A percentile compares a stretch with the other conserved stretches of the same genome.
Evolutionary conservation across 1,139 yeast species (phyloP).

Genomic region (Geotrichum reessii): DNA sequence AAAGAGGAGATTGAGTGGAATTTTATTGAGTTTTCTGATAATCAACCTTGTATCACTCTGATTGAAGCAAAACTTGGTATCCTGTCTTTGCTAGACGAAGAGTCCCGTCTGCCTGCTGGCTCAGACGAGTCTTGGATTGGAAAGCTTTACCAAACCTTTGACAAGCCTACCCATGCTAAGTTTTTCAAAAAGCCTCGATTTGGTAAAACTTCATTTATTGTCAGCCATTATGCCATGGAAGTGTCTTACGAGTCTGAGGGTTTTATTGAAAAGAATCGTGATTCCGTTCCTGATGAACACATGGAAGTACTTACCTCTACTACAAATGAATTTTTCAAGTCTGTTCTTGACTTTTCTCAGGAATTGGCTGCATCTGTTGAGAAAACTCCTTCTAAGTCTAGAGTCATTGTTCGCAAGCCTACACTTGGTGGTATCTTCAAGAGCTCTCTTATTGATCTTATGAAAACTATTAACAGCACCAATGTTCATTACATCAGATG

Average conservation of each 20-base stretch:
- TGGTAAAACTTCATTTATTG: conserved; percentile 86
- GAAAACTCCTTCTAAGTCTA: conserved; percentile 25
- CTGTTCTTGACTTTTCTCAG: conserved; percentile 62
- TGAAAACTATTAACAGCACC: conserved; percentile 88
- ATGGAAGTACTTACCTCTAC: conserved; percentile 74
- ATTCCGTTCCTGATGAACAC: conserved; percentile 94
- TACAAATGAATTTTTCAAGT: conserved; percentile 56
- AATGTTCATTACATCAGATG: conserved; percentile 96
- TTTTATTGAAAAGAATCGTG: conserved; percentile 93
- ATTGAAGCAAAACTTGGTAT: conserved; percentile 90
- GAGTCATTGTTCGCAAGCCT: conserved; percentile 65
- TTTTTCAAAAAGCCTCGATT: conserved; percentile 92
- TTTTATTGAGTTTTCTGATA: conserved; percentile 91
- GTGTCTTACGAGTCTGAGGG: conserved; percentile 92
- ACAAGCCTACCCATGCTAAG: conserved; percentile 67
- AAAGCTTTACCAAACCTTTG: conserved; percentile 81
- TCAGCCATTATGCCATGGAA: conserved; percentile 90
- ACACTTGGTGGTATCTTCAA: conserved; percentile 94
- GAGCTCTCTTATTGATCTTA: conserved; percentile 82
- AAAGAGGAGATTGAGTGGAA: conserved; percentile 95
- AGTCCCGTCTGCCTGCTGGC: conserved; percentile 91
- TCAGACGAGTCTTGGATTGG: conserved; percentile 89
- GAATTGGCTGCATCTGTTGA: conserved; percentile 52
- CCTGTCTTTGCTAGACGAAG: conserved; percentile 85
- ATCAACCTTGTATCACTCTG: conserved; percentile 92